Evolutionary conservation across 257 asterid genomes (phyloP).

Genomic region (Leonotis leonurus): DNA sequence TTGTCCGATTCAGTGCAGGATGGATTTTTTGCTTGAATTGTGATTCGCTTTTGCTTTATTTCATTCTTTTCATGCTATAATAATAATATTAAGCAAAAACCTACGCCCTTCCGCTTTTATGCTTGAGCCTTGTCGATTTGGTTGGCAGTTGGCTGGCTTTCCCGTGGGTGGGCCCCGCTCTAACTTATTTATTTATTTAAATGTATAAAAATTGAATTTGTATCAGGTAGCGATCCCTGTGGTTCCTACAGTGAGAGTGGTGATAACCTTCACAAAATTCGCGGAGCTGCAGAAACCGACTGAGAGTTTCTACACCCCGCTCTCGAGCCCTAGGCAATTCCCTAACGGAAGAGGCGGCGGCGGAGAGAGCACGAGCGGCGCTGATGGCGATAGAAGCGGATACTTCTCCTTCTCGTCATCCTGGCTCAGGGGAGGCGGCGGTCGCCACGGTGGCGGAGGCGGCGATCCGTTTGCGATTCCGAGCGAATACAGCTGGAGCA

Average conservation of each 20-base stretch:
- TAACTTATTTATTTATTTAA: background rate
- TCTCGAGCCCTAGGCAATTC: conserved; percentile 64
- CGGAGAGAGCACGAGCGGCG: conserved; percentile 23
- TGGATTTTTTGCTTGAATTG: conserved; percentile 20
- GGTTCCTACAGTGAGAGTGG: conserved; percentile 93
- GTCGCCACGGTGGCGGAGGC: conserved; percentile 19
- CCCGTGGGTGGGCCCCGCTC: conserved; percentile 16
- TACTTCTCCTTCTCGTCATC: conserved; percentile 38
- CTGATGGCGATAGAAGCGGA: conserved; percentile 9
- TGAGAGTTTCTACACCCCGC: conserved; percentile 76
- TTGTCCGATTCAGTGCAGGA: conserved; percentile 28
- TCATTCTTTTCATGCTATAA: conserved; percentile 74
- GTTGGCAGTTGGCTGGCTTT: too few species aligned
- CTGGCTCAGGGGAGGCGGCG: conserved; percentile 33
- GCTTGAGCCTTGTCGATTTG: conserved; percentile 22
- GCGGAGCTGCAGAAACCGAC: conserved; percentile 62
- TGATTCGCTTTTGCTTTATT: conserved; percentile 27
- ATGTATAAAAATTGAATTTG: background rate
- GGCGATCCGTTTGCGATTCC: conserved; percentile 70
- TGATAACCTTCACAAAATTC: conserved; percentile 82
- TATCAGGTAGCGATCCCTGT: conserved; percentile 90
- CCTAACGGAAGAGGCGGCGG: conserved; percentile 7
- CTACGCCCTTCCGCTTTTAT: conserved; percentile 5
- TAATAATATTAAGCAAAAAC: conserved; percentile 30
- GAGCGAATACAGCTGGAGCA: conserved; percentile 60